Evolutionary conservation across 768 basidiomycete species (phyloP).

Genomic region (Chalciporus piperatus): DNA sequence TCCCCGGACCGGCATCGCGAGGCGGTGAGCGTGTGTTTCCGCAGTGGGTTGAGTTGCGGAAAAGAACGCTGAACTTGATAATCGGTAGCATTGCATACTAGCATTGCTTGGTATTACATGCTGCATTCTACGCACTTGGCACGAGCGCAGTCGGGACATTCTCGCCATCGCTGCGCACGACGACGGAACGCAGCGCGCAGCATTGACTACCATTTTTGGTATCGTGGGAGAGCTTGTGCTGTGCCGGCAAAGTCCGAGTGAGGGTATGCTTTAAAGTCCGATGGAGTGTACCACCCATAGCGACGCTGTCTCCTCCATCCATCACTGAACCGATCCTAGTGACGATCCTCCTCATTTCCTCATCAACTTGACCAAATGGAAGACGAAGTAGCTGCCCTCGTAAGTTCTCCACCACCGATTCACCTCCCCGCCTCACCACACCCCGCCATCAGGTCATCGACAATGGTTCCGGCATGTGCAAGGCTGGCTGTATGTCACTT

Average conservation of each 20-base stretch:
- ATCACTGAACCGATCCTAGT: neutral
- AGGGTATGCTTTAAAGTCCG: neutral
- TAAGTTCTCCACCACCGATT: conserved; percentile 24
- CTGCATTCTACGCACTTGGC: too few relatives aligned
- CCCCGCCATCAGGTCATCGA: conserved; percentile 73
- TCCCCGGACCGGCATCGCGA: too few relatives aligned
- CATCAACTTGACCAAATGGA: conserved; percentile 43
- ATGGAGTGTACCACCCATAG: neutral
- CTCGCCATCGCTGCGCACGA: too few relatives aligned
- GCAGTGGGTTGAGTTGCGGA: too few relatives aligned
- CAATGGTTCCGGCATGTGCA: conserved; percentile 99
- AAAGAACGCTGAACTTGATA: too few relatives aligned
- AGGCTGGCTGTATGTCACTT: conserved; percentile 87
- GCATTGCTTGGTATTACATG: too few relatives aligned
- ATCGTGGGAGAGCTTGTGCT: too few relatives aligned
- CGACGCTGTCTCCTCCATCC: neutral
- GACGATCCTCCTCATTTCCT: neutral
- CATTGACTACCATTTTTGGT: too few relatives aligned
- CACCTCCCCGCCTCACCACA: neutral
- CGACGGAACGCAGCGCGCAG: too few relatives aligned
- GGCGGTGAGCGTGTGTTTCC: too few relatives aligned
- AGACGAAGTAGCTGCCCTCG: conserved; percentile 62
- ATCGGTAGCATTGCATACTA: too few relatives aligned
- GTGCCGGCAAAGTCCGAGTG: neutral
- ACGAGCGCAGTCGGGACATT: too few relatives aligned